Base-by-base conservation (phyloP, 164 flowering plant genomes). In the Stephania japonica region DNA sequence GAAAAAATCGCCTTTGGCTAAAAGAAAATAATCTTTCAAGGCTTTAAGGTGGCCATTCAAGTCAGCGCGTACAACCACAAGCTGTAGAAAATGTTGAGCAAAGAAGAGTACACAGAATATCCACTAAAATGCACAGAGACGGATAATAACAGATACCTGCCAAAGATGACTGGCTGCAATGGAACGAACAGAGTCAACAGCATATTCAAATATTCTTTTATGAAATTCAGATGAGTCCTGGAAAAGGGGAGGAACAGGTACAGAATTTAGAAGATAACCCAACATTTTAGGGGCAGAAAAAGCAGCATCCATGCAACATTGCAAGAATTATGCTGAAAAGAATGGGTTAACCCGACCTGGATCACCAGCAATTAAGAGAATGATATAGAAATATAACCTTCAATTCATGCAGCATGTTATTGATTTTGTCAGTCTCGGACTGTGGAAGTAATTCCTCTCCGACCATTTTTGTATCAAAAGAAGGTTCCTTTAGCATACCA, bases 101-200 rank as follows among this genome's bases (percentile, higher is more conserved):
- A 32, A 32, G 38, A 2, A 32, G 38, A 32, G 2, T 32, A 32
- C 4, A 32, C 38, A 32, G 38, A 32, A 32, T 32, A 32, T 32
- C 21, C 25, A 38, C 79, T 79, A 16, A 59, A 56, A 67, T 71
- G 72, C 80, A 78, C 38, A 32, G 10, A 62, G 72, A 49, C 73
- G 67, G 74, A 47, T 42, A 56, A 77, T 16, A 73, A 68, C 68
- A 25, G n/a, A 75, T 69, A 95, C 99, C 99, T 96, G 99, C 98
- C 98, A 96, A 80, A 95, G 97, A 86, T 90, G 97, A 83, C 91
- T 88, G 65, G 99, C 99, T 70, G 99, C 97, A 79, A 88, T 85
- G 32, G 90, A 84, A 44, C 92, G 86, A 70, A 91, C 84, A 42
- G 97, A 87, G 80, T 89, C 95, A 73, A 91, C 82, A 64, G 90